Conservation (phyloP, 345 rosid genomes). For the Turnera subulata region DNA sequence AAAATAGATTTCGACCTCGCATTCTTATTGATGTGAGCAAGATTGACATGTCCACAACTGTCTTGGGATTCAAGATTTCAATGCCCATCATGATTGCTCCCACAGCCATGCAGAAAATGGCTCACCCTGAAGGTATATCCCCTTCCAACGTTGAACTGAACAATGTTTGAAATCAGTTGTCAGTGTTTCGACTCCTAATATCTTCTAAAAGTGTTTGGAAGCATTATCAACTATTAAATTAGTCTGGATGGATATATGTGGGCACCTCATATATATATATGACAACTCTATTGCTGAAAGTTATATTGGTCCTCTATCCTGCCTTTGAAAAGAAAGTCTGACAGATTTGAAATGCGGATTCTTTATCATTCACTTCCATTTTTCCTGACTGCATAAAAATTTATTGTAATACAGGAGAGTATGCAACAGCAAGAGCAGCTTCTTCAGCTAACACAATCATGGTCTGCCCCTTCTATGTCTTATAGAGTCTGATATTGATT, state of each 20-base stretch:
- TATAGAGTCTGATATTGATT: background rate
- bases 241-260: too few relatives aligned
- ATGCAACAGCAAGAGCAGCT: slow-evolving; percentile 90
- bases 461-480: slow-evolving; percentile 46
- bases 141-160: background rate
- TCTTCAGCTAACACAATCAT: slow-evolving; percentile 82
- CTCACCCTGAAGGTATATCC: slow-evolving; percentile 76
- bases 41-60: slow-evolving; percentile 68
- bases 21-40: slow-evolving; percentile 83
- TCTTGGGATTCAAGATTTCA: slow-evolving; percentile 81
- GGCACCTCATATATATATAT: too few relatives aligned
- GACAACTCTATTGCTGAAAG: too few relatives aligned
- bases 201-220: background rate
- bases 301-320: too few relatives aligned
- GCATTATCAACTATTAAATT: background rate
- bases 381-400: slow-evolving; percentile 13
- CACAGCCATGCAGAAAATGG: slow-evolving; percentile 98
- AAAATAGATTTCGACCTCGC: slow-evolving; percentile 76
- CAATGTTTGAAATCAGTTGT: background rate
- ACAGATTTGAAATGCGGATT: too few relatives aligned
- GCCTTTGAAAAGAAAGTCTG: too few relatives aligned
- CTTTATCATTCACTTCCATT: too few relatives aligned
- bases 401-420: slow-evolving; percentile 63
- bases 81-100: slow-evolving; percentile 99
- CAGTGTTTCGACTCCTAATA: background rate